Evolutionary conservation across 495 filamentous ascomycete genomes (phyloP).

Genomic region (Bryoglossum gracile): DNA sequence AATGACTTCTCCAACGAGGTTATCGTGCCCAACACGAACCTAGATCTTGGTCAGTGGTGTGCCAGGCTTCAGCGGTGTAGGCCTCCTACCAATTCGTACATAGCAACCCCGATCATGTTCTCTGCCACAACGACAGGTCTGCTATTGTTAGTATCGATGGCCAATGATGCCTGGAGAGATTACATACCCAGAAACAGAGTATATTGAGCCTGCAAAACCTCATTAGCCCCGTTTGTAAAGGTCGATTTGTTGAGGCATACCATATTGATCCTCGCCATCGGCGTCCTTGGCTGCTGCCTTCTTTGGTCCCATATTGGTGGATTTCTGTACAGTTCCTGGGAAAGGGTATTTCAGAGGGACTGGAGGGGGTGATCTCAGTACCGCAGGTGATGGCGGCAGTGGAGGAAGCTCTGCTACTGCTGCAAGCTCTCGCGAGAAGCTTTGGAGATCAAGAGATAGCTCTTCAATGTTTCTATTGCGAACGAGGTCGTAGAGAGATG

Average conservation of each 20-base stretch:
- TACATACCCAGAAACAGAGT: slow-evolving; percentile 70
- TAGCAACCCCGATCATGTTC: slow-evolving; percentile 97
- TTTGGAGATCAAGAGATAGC: slow-evolving; percentile 13
- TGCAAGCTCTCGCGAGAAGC: slow-evolving; percentile 8
- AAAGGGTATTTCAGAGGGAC: not conserved
- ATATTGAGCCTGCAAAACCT: slow-evolving; percentile 53
- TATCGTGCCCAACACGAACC: slow-evolving; percentile 83
- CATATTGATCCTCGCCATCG: slow-evolving; percentile 28
- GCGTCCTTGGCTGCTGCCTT: slow-evolving; percentile 13
- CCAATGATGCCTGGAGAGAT: not conserved
- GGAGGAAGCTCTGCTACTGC: slow-evolving; percentile 15
- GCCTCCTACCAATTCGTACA: slow-evolving; percentile 88
- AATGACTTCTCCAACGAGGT: slow-evolving; percentile 94
- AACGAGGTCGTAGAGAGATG: slow-evolving; percentile 57
- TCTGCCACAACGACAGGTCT: slow-evolving; percentile 96
- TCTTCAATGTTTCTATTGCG: slow-evolving; percentile 33
- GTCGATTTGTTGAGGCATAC: slow-evolving; percentile 11
- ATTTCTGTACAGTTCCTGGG: not conserved
- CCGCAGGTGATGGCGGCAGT: slow-evolving; percentile 12
- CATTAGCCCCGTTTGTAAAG: too few relatives aligned
- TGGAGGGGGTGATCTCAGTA: slow-evolving; percentile 3
- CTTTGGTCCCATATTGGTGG: slow-evolving; percentile 22
- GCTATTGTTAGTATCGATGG: slow-evolving; percentile 26
- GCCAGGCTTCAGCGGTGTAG: not conserved
- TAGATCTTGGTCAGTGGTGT: slow-evolving; percentile 26